Evolutionary conservation across 106 monocot species (phyloP).

Genomic region (Triglochin maritima): DNA sequence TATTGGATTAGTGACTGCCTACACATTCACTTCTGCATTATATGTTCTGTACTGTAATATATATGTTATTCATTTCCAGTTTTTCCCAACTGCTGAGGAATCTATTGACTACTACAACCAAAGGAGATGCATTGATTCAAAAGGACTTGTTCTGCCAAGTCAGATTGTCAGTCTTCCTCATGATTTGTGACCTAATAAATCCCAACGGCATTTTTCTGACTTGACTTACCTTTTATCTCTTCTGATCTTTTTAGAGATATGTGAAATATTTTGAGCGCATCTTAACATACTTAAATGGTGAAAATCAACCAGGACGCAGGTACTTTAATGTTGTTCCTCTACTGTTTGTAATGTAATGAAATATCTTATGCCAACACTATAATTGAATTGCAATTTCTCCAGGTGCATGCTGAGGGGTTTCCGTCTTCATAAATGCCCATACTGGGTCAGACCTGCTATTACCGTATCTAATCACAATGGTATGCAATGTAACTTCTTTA

Average conservation of each 20-base stretch:
- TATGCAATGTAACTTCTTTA: slow-evolving; percentile 11
- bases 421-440: slow-evolving; percentile 93
- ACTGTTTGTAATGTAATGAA: neutral
- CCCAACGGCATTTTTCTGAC: neutral
- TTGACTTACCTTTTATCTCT: slow-evolving; percentile 12
- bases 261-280: slow-evolving; percentile 98
- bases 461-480: slow-evolving; percentile 96
- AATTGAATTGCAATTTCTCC: slow-evolving; percentile 8
- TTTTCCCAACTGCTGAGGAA: slow-evolving; percentile 97
- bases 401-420: slow-evolving; percentile 99
- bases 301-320: slow-evolving; percentile 80
- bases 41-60: neutral
- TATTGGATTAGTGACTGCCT: neutral
- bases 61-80: slow-evolving; percentile 32
- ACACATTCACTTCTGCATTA: neutral
- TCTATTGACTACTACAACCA: slow-evolving; percentile 98
- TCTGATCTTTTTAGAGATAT: slow-evolving; percentile 62
- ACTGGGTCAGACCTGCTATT: slow-evolving; percentile 94
- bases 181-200: slow-evolving; percentile 1
- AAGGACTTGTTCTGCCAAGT: slow-evolving; percentile 97
- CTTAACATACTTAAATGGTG: slow-evolving; percentile 93
- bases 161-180: slow-evolving; percentile 84
- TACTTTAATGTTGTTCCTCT: slow-evolving; percentile 17
- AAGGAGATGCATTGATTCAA: slow-evolving; percentile 95
- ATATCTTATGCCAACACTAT: neutral